Conservation (phyloP, 2,329 filamentous ascomycete genomes). For the Fusarium lyarnte region DNA sequence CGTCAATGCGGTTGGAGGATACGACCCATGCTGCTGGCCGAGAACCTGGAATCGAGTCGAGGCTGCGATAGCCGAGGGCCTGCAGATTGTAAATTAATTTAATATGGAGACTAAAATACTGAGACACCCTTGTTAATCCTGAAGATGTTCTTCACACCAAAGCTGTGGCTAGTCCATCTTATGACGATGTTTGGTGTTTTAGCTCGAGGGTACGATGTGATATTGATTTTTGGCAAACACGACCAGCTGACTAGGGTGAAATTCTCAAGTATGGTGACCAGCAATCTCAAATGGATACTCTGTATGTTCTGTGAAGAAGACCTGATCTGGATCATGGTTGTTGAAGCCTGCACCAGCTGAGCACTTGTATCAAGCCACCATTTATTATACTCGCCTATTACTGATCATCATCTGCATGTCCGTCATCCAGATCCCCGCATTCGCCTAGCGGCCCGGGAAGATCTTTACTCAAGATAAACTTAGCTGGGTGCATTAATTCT, state of each 20-base stretch:
- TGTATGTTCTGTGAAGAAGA: neutral
- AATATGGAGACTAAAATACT: slow-evolving; percentile 16
- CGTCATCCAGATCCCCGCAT: slow-evolving; percentile 15
- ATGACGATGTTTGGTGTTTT: neutral
- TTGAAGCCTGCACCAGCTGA: neutral
- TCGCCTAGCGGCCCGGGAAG: slow-evolving; percentile 14
- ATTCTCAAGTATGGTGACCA: neutral
- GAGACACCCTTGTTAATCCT: slow-evolving; percentile 37
- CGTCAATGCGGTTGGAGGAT: slow-evolving; percentile 14
- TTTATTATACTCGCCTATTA: neutral
- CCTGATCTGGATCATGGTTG: neutral
- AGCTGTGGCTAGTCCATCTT: slow-evolving; percentile 29
- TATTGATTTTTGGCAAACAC: neutral
- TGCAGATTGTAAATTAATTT: slow-evolving; percentile 15
- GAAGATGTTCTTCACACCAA: slow-evolving; percentile 40
- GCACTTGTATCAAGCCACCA: slow-evolving; percentile 2
- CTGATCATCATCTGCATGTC: neutral
- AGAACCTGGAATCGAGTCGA: slow-evolving; percentile 34
- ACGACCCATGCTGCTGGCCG: slow-evolving; percentile 19
- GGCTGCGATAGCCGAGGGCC: slow-evolving; percentile 39
- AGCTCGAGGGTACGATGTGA: neutral
- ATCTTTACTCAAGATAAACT: slow-evolving; percentile 24
- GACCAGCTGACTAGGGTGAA: neutral
- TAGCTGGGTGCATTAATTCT: slow-evolving; percentile 7
- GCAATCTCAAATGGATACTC: neutral